Conservation (phyloP, 305 asterid species). For the Rubia peregrina region DNA sequence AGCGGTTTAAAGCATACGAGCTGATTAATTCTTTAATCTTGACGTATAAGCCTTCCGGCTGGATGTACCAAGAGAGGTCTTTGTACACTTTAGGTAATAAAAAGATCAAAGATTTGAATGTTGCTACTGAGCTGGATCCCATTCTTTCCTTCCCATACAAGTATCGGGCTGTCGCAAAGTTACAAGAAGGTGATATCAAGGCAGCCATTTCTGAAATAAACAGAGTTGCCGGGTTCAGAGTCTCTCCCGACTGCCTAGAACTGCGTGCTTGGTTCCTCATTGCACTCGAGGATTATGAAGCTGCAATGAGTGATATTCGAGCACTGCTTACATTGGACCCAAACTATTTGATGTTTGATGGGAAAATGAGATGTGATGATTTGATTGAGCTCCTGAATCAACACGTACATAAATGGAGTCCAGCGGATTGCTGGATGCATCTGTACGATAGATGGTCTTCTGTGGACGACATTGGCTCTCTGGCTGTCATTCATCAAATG, state of each 20-base stretch:
- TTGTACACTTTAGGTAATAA: conserved; percentile 43
- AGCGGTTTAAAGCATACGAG: conserved; percentile 37
- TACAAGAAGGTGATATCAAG: conserved; percentile 30
- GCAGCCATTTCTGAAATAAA: conserved; percentile 35
- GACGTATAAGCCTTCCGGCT: conserved; percentile 37
- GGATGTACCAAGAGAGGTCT: conserved; percentile 62
- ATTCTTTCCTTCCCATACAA: conserved; percentile 37
- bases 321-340: conserved; percentile 41
- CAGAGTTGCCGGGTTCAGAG: conserved; percentile 37
- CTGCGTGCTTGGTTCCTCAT: conserved; percentile 39
- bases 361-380: conserved; percentile 40
- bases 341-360: conserved; percentile 34
- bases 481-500: conserved; percentile 40
- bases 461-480: conserved; percentile 43
- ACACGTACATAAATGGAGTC: conserved; percentile 32
- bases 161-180: conserved; percentile 35
- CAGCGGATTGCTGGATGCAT: conserved; percentile 52
- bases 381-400: conserved; percentile 32
- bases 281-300: conserved; percentile 34
- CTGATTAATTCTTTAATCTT: conserved; percentile 31
- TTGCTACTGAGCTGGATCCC: conserved; percentile 42
- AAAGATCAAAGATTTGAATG: conserved; percentile 36
- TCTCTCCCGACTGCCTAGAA: conserved; percentile 39
- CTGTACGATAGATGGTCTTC: conserved; percentile 41
- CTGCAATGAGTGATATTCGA: conserved; percentile 39